Evolutionary conservation across 257 asterid species (phyloP), one percentile per base, ranked within the genome.

Genomic region (Mentha longifolia): DNA sequence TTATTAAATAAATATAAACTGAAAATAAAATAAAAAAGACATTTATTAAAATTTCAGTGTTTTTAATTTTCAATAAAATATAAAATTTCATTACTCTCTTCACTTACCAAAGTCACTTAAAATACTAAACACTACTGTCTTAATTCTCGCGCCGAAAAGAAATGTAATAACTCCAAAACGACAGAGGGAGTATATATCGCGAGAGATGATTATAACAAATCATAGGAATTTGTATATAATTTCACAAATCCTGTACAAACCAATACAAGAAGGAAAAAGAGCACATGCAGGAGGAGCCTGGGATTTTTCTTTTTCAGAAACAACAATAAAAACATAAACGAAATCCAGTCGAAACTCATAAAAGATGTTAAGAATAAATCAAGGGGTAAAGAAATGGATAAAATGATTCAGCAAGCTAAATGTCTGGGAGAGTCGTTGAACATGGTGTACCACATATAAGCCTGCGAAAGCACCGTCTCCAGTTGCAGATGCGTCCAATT

Each of bases 361-460:
- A 8, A 28, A 14, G 25, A 22, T 25, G 7, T 9, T 6, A 35
- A 35, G 20, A 25, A 45, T 7, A 35, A 64, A 20, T 64, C 42
- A 25, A 64, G 7, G 22, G 19, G 11, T 2, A 39, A 39, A 13
- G 37, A 9, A 9, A n/a, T n/a, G 35, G 6, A 50, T 28, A n/a
- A 12, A 33, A 22, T 25, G 52, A 57, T 60, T 85, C 80, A 92
- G 78, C 89, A 77, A 71, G 91, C 91, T 76, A 93, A 77, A 83
- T 93, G 98, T 76, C 96, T 88, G 47, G 98, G 98, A 41, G 90
- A 93, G 73, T 86, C 85, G 77, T 91, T 89, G 78, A 93, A 93
- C 88, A 93, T 83, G 35, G 95, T 78, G 79, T 93, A 90, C 98
- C 98, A 93, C 98, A 93, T 90, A 74, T 83, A 93, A 9, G 98